These are phyloP conservation scores for Colletotrichum cuscutae DNA, from an alignment of 2,329 filamentous ascomycete species.

Conservation along the genomic window DNA sequence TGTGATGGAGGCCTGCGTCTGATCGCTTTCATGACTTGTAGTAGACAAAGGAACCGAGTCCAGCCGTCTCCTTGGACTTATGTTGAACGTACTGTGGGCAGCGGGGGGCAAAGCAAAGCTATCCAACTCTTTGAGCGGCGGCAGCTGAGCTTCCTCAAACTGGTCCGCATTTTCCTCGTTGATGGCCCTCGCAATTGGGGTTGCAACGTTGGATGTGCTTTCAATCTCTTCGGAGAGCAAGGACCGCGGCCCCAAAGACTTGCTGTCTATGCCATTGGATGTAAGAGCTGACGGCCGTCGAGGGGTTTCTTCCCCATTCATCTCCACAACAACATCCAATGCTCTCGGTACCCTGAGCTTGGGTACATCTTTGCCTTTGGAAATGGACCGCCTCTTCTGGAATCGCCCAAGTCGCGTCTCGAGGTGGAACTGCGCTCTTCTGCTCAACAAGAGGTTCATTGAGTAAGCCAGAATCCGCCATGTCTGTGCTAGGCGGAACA, in stretches of 20 bases:
- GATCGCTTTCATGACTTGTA: constrained; percentile 60
- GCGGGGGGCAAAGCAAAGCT: constrained; percentile 62
- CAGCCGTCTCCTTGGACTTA: constrained; percentile 54
- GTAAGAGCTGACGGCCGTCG: constrained; percentile 42
- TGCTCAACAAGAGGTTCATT: constrained; percentile 62
- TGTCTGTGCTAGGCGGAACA: constrained; percentile 71
- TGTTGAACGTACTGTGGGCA: constrained; percentile 47
- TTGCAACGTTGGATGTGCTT: constrained; percentile 71
- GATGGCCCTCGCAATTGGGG: constrained; percentile 66
- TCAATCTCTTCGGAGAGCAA: constrained; percentile 67
- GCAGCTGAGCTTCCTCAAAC: constrained; percentile 50
- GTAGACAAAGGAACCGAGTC: constrained; percentile 63
- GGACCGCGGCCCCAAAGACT: constrained; percentile 52
- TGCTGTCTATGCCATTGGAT: constrained; percentile 43
- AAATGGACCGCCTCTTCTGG: constrained; percentile 40
- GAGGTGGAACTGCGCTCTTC: constrained; percentile 67
- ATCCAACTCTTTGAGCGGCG: constrained; percentile 61
- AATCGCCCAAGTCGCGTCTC: constrained; percentile 57
- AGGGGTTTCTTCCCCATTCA: constrained; percentile 51
- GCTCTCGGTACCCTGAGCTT: constrained; percentile 41
- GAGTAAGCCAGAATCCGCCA: constrained; percentile 71
- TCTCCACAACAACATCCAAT: constrained; percentile 37
- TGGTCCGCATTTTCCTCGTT: constrained; percentile 46
- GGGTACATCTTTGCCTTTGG: constrained; percentile 42
- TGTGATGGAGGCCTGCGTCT: constrained; percentile 60